Percentiles rank a stretch among this genome's conserved stretches.
phyloP scores from a whole-genome alignment of 352 stramenopile genomes.

The Blastocystis sp. region DNA sequence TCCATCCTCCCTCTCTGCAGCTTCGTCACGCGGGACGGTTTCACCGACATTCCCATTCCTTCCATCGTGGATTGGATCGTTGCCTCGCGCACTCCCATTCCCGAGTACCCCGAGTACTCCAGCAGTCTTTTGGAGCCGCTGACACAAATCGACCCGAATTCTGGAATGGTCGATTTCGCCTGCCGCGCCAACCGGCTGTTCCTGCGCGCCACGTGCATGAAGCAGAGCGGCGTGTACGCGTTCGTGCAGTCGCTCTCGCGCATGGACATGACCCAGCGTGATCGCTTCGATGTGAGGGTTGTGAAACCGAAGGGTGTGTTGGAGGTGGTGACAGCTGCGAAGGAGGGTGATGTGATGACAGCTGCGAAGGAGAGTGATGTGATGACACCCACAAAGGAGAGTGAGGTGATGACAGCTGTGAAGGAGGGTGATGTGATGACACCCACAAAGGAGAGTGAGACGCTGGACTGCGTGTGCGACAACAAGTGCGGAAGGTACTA shows the following conservation, averaged over 20 bases:
- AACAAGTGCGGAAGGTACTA: neutral
- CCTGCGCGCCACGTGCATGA: neutral
- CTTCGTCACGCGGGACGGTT: neutral
- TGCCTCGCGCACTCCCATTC: neutral
- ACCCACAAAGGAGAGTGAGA: too few species aligned
- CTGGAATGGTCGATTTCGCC: neutral
- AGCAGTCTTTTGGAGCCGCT: neutral
- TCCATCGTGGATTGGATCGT: conserved; percentile 13
- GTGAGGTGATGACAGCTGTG: too few species aligned
- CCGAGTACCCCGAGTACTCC: neutral
- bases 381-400: too few species aligned
- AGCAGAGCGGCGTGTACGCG: neutral
- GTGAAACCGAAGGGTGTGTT: neutral
- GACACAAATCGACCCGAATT: neutral
- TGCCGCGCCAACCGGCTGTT: neutral
- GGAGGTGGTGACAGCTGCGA: too few species aligned
- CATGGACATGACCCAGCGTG: neutral
- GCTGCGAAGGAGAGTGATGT: too few species aligned
- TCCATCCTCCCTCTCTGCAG: neutral
- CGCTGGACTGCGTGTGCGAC: neutral
- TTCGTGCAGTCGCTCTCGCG: neutral
- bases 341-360: too few species aligned
- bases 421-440: too few species aligned
- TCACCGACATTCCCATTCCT: conserved; percentile 5
- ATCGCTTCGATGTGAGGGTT: neutral